Evolutionary conservation across 169 alveolate species (phyloP).

Genomic region (Plasmodium cynomolgi): DNA sequence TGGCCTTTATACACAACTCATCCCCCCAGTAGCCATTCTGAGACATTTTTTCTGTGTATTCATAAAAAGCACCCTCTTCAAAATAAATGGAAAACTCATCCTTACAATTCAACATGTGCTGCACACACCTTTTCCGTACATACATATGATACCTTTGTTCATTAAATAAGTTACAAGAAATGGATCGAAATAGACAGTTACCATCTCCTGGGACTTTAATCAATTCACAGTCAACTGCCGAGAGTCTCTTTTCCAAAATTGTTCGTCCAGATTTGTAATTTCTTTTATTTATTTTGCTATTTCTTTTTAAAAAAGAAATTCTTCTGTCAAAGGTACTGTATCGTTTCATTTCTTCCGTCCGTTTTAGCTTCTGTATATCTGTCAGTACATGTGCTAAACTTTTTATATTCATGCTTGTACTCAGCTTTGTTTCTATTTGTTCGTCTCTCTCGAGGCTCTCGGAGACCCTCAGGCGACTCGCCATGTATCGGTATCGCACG

Average conservation of each 20-base stretch:
- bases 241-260: constrained; percentile 75
- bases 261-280: constrained; percentile 13
- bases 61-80: constrained; percentile 26
- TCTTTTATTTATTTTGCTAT: neutral
- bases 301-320: constrained; percentile 49
- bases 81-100: constrained; percentile 77
- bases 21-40: constrained; percentile 84
- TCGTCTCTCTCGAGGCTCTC: constrained; percentile 39
- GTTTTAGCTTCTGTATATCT: constrained; percentile 4
- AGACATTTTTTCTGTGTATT: constrained; percentile 76
- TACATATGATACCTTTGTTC: constrained; percentile 76
- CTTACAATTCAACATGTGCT: constrained; percentile 66
- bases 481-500: constrained; percentile 20
- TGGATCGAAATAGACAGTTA: constrained; percentile 82
- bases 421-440: constrained; percentile 11
- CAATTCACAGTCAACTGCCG: constrained; percentile 72
- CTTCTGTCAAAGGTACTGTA: constrained; percentile 42
- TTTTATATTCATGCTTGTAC: constrained; percentile 22
- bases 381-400: constrained; percentile 12
- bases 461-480: constrained; percentile 8
- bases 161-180: constrained; percentile 78
- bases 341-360: constrained; percentile 9
- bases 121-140: constrained; percentile 76
- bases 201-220: constrained; percentile 79
- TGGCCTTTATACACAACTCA: constrained; percentile 80